Conservation (phyloP, 768 basidiomycete species). For the Termitomyces sp. region DNA sequence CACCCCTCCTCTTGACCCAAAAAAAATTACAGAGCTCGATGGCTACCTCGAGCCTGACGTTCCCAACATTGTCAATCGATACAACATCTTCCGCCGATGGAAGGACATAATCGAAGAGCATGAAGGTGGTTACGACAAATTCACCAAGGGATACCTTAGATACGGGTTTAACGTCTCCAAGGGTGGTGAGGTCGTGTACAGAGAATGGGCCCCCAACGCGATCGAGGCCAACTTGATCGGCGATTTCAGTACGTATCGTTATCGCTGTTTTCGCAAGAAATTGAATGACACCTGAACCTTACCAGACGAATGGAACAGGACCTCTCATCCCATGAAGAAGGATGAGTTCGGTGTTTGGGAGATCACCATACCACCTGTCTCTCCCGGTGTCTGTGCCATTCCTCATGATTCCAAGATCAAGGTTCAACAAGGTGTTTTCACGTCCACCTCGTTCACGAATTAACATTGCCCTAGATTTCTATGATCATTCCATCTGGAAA, state of each 20-base stretch:
- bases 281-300: not conserved
- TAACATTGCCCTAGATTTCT: slow-evolving; percentile 62
- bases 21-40: slow-evolving; percentile 62
- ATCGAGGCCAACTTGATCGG: slow-evolving; percentile 82
- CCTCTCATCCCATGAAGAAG: slow-evolving; percentile 83
- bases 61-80: slow-evolving; percentile 63
- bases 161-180: slow-evolving; percentile 73
- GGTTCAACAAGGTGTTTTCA: slow-evolving; percentile 37
- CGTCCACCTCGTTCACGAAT: slow-evolving; percentile 4
- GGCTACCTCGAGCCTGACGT: slow-evolving; percentile 73
- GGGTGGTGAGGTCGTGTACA: slow-evolving; percentile 72
- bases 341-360: slow-evolving; percentile 89
- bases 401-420: slow-evolving; percentile 96
- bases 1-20: slow-evolving; percentile 47
- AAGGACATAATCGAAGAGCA: slow-evolving; percentile 68
- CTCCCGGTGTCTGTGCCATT: slow-evolving; percentile 74
- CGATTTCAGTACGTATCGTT: slow-evolving; percentile 82
- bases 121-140: slow-evolving; percentile 84
- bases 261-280: slow-evolving; percentile 4
- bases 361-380: slow-evolving; percentile 65
- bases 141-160: slow-evolving; percentile 76
- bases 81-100: slow-evolving; percentile 71
- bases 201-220: slow-evolving; percentile 97
- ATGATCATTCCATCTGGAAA: slow-evolving; percentile 79
- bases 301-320: slow-evolving; percentile 84